Evolutionary conservation across 2,329 filamentous ascomycete genomes (phyloP).

Genomic region (Reticulascus tulasneorum): DNA sequence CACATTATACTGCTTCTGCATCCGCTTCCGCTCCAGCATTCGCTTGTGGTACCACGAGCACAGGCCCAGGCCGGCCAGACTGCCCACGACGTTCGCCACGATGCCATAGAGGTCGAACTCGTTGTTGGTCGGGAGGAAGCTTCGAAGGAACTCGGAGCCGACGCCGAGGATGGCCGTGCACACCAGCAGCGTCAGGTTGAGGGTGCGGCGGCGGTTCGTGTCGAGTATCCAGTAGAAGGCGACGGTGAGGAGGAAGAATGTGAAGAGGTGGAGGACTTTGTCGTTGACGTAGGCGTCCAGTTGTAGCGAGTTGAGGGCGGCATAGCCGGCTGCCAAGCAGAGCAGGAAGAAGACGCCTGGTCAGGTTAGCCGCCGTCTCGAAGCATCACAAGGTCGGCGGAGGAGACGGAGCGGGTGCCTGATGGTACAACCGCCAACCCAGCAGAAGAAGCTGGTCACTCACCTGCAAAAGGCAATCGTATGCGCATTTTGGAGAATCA

Average conservation of each 20-base stretch:
- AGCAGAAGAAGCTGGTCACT: slow-evolving; percentile 21
- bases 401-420: too few species aligned
- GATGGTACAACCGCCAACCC: too few species aligned
- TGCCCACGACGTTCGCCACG: slow-evolving; percentile 80
- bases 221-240: slow-evolving; percentile 97
- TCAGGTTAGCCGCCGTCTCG: too few species aligned
- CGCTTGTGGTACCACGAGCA: slow-evolving; percentile 92
- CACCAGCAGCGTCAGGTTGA: slow-evolving; percentile 77
- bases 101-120: slow-evolving; percentile 79
- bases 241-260: slow-evolving; percentile 85
- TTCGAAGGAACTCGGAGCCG: slow-evolving; percentile 73
- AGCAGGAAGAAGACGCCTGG: slow-evolving; percentile 67
- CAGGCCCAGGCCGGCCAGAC: slow-evolving; percentile 63
- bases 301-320: slow-evolving; percentile 67
- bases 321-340: slow-evolving; percentile 71
- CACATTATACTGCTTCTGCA: slow-evolving; percentile 66
- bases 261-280: slow-evolving; percentile 81
- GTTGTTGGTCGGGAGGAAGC: slow-evolving; percentile 68
- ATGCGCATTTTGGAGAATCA: slow-evolving; percentile 64
- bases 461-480: slow-evolving; percentile 84
- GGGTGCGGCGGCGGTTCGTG: slow-evolving; percentile 76
- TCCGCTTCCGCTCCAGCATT: slow-evolving; percentile 84
- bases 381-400: not conserved
- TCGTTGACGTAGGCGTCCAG: slow-evolving; percentile 66
- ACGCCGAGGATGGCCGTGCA: slow-evolving; percentile 71